phyloP scores from a whole-genome alignment of 2,329 filamentous ascomycete species.

The Diaporthe sp. region DNA sequence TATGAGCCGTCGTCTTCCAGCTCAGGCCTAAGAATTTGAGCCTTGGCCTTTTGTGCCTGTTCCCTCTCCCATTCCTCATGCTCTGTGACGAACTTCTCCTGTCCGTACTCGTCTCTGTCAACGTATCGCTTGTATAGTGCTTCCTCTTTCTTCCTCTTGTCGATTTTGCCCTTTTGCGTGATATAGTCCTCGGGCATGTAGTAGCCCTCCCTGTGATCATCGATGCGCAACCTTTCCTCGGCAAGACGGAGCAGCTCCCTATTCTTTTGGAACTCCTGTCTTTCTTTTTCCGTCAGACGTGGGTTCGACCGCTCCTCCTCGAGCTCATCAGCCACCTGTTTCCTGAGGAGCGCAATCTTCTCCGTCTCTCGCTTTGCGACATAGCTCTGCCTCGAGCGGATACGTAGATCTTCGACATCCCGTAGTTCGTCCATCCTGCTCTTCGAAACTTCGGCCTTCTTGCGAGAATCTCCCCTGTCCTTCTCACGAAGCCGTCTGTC shows the following conservation, averaged over 20 bases:
- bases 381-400: slow-evolving; percentile 91
- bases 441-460: slow-evolving; percentile 69
- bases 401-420: slow-evolving; percentile 78
- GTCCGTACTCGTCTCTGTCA: slow-evolving; percentile 86
- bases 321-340: slow-evolving; percentile 90
- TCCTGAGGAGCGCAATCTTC: slow-evolving; percentile 85
- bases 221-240: slow-evolving; percentile 87
- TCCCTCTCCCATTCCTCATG: slow-evolving; percentile 97
- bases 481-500: slow-evolving; percentile 80
- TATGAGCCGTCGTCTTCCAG: slow-evolving; percentile 86
- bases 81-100: slow-evolving; percentile 91
- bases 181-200: slow-evolving; percentile 95
- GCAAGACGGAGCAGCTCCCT: slow-evolving; percentile 84
- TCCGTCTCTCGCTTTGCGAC: slow-evolving; percentile 93
- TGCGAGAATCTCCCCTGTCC: slow-evolving; percentile 70
- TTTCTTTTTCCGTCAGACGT: slow-evolving; percentile 81
- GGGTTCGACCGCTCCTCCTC: slow-evolving; percentile 83
- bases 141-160: slow-evolving; percentile 87
- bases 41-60: slow-evolving; percentile 87
- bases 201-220: slow-evolving; percentile 94
- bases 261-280: slow-evolving; percentile 90
- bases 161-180: slow-evolving; percentile 91
- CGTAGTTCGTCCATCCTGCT: slow-evolving; percentile 76
- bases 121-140: slow-evolving; percentile 92
- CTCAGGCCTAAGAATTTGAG: slow-evolving; percentile 82